Evolutionary conservation across 228 moss, liverwort and hornwort genomes (phyloP).

Genomic region (Sphagnum magellanicum): DNA sequence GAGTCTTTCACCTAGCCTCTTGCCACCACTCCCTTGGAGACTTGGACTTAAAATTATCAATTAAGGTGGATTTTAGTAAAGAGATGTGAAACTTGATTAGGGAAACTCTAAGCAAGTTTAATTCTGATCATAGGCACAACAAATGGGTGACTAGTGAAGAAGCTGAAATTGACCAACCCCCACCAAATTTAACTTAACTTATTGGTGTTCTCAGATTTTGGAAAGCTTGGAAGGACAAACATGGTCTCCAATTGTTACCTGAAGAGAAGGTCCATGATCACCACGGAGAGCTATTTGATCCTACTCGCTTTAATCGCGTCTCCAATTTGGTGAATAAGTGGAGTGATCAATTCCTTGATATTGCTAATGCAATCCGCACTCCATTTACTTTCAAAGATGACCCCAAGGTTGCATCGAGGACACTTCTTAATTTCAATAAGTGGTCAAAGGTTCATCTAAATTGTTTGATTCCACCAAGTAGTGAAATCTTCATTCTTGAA

Average conservation of each 20-base stretch:
- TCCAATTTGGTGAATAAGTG: slow-evolving; percentile 62
- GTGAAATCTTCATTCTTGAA: not conserved
- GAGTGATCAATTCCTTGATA: slow-evolving; percentile 43
- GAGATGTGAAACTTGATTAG: too few relatives aligned
- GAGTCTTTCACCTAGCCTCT: too few relatives aligned
- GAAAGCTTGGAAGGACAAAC: slow-evolving; percentile 17
- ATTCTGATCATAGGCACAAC: too few relatives aligned
- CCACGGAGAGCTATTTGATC: slow-evolving; percentile 64
- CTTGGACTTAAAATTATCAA: too few relatives aligned
- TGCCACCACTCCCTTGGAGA: too few relatives aligned
- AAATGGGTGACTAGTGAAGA: too few relatives aligned
- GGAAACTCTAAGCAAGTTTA: too few relatives aligned
- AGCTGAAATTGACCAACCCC: too few relatives aligned
- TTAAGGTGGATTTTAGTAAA: too few relatives aligned
- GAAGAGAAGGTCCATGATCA: slow-evolving; percentile 43
- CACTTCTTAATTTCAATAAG: not conserved
- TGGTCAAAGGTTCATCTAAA: not conserved
- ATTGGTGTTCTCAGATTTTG: too few relatives aligned
- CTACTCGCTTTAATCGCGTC: slow-evolving; percentile 62
- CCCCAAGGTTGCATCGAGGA: not conserved
- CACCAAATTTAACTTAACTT: too few relatives aligned
- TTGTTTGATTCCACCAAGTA: not conserved
- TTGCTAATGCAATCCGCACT: slow-evolving; percentile 18
- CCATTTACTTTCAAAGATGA: not conserved
- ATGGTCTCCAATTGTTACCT: slow-evolving; percentile 39